A percentile compares a stretch with the other conserved stretches of the same genome.
Conservation (phyloP, 345 rosid genomes). For the Populus pruinosa region DNA sequence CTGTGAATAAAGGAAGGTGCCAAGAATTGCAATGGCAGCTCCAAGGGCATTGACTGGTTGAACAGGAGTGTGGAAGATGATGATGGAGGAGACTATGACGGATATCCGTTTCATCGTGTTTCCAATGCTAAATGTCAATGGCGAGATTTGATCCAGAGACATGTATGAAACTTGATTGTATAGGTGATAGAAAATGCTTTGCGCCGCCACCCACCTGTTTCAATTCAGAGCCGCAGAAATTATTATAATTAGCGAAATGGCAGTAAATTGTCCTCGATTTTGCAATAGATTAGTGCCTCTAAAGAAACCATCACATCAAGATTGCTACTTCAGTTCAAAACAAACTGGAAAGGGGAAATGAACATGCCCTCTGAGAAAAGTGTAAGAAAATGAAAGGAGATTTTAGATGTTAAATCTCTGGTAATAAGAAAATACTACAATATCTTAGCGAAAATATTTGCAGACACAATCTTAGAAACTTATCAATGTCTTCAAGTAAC, state of each 20-base stretch:
- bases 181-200: slow-evolving; percentile 95
- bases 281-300: slow-evolving; percentile 1
- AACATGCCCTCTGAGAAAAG: background rate
- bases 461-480: slow-evolving; percentile 3
- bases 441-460: background rate
- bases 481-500: background rate
- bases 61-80: slow-evolving; percentile 95
- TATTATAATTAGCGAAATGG: background rate
- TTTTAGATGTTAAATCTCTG: background rate
- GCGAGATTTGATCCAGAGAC: slow-evolving; percentile 95
- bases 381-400: background rate
- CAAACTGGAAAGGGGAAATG: background rate
- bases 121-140: slow-evolving; percentile 93
- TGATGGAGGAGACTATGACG: slow-evolving; percentile 92
- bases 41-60: slow-evolving; percentile 92
- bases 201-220: slow-evolving; percentile 92
- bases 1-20: slow-evolving; percentile 98
- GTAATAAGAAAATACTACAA: background rate
- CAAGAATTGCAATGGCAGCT: slow-evolving; percentile 91
- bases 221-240: slow-evolving; percentile 19
- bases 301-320: background rate
- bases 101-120: slow-evolving; percentile 98
- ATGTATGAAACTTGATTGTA: slow-evolving; percentile 98
- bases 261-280: background rate
- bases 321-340: background rate